Conservation (phyloP, 2,329 filamentous ascomycete genomes). For the Aureobasidium leucospermi region DNA sequence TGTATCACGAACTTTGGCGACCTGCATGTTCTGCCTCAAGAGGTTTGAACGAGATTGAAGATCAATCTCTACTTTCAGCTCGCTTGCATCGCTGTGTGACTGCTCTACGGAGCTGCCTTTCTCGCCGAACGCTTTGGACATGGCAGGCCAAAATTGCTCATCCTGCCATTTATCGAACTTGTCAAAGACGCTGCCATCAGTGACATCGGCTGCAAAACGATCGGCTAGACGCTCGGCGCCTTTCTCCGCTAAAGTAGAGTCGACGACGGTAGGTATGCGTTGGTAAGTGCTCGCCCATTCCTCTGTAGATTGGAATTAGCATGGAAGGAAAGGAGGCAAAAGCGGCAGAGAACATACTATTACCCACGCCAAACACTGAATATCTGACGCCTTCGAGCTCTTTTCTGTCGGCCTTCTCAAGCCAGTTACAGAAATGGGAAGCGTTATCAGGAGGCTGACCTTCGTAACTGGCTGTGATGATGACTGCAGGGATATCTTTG, state of each 20-base stretch:
- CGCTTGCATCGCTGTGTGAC: background rate
- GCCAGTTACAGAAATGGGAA: slow-evolving; percentile 35
- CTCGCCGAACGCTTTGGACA: too few relatives aligned
- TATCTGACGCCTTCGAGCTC: slow-evolving; percentile 31
- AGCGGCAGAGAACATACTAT: slow-evolving; percentile 17
- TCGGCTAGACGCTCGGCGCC: too few relatives aligned
- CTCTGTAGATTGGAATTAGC: background rate
- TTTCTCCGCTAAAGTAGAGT: too few relatives aligned
- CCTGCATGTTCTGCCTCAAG: background rate
- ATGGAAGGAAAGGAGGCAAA: background rate
- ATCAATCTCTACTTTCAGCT: too few relatives aligned
- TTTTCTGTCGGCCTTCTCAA: slow-evolving; percentile 22
- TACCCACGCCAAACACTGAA: slow-evolving; percentile 36
- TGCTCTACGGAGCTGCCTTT: too few relatives aligned
- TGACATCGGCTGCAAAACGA: too few relatives aligned
- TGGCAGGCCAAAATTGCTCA: background rate
- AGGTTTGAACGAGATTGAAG: background rate
- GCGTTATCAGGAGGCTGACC: slow-evolving; percentile 38
- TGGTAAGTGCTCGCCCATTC: slow-evolving; percentile 38
- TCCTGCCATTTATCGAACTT: background rate
- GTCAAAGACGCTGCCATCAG: too few relatives aligned
- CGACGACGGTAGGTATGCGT: slow-evolving; percentile 32
- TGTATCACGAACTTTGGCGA: background rate
- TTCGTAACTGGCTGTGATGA: slow-evolving; percentile 37
- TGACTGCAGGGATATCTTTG: slow-evolving; percentile 30